Conservation (phyloP, 768 basidiomycete genomes). For the Termitomyces sp. region DNA sequence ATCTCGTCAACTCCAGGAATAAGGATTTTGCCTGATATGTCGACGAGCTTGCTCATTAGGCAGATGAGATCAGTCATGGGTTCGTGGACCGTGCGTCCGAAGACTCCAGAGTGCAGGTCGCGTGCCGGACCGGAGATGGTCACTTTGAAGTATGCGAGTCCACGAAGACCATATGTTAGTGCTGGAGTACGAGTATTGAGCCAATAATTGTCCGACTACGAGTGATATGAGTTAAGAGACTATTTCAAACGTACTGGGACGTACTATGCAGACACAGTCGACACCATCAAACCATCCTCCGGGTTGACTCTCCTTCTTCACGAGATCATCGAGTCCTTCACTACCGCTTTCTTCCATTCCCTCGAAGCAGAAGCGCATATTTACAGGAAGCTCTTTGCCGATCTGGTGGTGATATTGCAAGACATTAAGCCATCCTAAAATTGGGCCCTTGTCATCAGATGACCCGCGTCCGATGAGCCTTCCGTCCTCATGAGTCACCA, state of each 20-base stretch:
- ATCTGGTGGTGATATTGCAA: constrained; percentile 75
- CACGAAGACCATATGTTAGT: constrained; percentile 85
- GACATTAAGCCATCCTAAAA: constrained; percentile 86
- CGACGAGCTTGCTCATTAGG: constrained; percentile 83
- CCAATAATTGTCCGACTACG: constrained; percentile 92
- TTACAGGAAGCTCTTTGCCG: constrained; percentile 74
- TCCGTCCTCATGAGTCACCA: constrained; percentile 44
- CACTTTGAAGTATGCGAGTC: constrained; percentile 81
- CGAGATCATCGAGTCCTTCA: constrained; percentile 85
- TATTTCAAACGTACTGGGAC: constrained; percentile 16
- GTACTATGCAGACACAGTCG: constrained; percentile 89
- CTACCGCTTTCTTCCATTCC: constrained; percentile 97
- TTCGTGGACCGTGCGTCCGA: constrained; percentile 77
- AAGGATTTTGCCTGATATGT: constrained; percentile 72
- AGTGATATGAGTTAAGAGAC: neutral
- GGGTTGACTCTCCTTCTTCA: constrained; percentile 62
- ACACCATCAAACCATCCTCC: constrained; percentile 83
- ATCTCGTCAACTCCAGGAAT: constrained; percentile 86
- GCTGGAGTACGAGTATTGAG: constrained; percentile 74
- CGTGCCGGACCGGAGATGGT: constrained; percentile 77
- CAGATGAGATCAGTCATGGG: constrained; percentile 92
- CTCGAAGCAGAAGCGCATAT: constrained; percentile 89
- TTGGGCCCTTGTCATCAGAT: constrained; percentile 88
- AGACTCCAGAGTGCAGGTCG: constrained; percentile 89
- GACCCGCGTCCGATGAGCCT: constrained; percentile 82